phyloP scores from a whole-genome alignment of 2,329 filamentous ascomycete genomes.

The Ascochyta lentis region DNA sequence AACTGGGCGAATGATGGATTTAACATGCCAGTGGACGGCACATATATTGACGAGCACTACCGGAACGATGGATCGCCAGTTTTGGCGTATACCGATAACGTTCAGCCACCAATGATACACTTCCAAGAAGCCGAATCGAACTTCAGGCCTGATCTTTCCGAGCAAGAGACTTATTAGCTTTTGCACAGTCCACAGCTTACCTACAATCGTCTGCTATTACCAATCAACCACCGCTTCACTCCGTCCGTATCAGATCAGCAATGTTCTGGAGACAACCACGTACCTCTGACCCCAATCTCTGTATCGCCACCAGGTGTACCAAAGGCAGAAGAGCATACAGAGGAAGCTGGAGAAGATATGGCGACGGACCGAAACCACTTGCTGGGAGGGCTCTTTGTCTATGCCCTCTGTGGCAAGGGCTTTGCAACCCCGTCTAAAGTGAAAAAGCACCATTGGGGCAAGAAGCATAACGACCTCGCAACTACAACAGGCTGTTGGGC shows the following conservation, averaged over 20 bases:
- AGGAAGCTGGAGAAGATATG: background rate
- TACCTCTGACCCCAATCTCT: background rate
- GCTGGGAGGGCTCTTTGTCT: constrained; percentile 26
- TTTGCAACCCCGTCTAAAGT: constrained; percentile 35
- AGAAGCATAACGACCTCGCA: constrained; percentile 26
- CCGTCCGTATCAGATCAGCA: background rate
- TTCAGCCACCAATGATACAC: background rate
- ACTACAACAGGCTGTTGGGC: constrained; percentile 44
- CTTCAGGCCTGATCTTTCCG: background rate
- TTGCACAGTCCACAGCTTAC: background rate
- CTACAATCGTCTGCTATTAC: background rate
- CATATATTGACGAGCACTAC: background rate
- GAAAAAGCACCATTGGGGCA: constrained; percentile 46
- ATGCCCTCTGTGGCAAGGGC: constrained; percentile 38
- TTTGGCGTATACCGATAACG: background rate
- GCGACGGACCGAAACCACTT: background rate
- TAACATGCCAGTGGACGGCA: background rate
- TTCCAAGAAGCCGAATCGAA: background rate
- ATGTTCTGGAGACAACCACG: background rate
- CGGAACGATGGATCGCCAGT: background rate
- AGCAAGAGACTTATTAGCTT: background rate
- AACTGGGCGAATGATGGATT: background rate
- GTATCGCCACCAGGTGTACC: background rate
- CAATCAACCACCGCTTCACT: background rate
- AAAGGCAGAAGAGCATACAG: background rate